phyloP scores from a whole-genome alignment of 1,284 basidiomycete species.

The Naganishia liquefaciens region DNA sequence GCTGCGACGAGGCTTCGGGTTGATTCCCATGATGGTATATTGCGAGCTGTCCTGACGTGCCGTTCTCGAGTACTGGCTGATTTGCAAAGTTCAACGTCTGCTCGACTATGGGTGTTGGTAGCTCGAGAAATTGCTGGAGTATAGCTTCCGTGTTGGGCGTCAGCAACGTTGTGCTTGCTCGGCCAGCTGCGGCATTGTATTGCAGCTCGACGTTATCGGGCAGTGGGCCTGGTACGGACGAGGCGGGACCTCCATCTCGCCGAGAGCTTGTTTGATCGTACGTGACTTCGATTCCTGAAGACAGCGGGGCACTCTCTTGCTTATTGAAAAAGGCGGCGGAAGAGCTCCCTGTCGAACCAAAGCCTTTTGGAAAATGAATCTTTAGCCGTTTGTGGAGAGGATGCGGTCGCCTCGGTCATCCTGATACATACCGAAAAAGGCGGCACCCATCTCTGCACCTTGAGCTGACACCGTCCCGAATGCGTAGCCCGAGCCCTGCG shows the following conservation, averaged over 20 bases:
- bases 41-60: not conserved
- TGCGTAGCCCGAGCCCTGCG: no score
- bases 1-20: not conserved
- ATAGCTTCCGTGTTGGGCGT: constrained; percentile 15
- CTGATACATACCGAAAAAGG: no score
- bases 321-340: no score
- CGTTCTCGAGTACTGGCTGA: not conserved
- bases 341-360: no score
- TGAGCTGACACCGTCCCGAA: no score
- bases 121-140: constrained; percentile 12
- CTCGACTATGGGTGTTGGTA: not conserved
- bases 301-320: no score
- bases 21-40: not conserved
- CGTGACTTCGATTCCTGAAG: no score
- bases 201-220: not conserved
- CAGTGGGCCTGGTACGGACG: not conserved
- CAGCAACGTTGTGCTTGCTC: not conserved
- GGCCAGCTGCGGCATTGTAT: not conserved
- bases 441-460: no score
- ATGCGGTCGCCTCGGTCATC: no score
- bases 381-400: no score
- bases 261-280: no score
- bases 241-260: no score
- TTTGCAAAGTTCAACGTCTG: not conserved
- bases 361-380: not conserved